phyloP scores from a whole-genome alignment of 768 basidiomycete species.

The Collybia sordida region DNA sequence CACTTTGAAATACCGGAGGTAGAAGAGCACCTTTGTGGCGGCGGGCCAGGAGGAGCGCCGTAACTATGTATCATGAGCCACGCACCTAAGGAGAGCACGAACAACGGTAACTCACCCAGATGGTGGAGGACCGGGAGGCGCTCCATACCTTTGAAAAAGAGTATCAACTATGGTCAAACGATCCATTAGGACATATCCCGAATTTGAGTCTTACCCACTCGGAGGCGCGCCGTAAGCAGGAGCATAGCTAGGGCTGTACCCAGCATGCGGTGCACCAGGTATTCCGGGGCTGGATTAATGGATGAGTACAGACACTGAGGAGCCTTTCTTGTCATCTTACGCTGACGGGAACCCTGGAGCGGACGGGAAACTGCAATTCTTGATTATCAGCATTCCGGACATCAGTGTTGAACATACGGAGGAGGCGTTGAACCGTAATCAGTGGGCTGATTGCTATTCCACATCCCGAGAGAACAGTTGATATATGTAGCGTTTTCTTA shows the following conservation, averaged over 20 bases:
- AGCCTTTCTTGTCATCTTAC: slow-evolving; percentile 1
- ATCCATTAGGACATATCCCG: background rate
- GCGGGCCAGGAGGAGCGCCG: slow-evolving; percentile 21
- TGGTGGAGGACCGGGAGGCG: slow-evolving; percentile 33
- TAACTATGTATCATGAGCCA: slow-evolving; percentile 14
- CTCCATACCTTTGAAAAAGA: slow-evolving; percentile 18
- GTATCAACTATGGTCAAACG: background rate
- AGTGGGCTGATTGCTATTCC: slow-evolving; percentile 17
- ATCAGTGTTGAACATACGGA: slow-evolving; percentile 7
- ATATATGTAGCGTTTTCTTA: background rate
- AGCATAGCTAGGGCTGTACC: slow-evolving; percentile 41
- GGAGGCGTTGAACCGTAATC: slow-evolving; percentile 8
- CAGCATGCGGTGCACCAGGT: slow-evolving; percentile 13
- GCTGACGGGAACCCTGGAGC: slow-evolving; percentile 14
- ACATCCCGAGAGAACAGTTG: slow-evolving; percentile 7
- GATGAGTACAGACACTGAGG: background rate
- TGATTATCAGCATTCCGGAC: background rate
- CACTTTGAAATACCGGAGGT: background rate
- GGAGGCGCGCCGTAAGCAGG: slow-evolving; percentile 30
- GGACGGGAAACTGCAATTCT: slow-evolving; percentile 11
- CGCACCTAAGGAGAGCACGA: background rate
- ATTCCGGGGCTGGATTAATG: background rate
- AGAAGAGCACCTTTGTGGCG: slow-evolving; percentile 13
- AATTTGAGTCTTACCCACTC: slow-evolving; percentile 8
- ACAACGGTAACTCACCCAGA: slow-evolving; percentile 21